Evolutionary conservation across 192 early-diverging fungal genomes (phyloP).

Genomic region (Coemansia sp.): DNA sequence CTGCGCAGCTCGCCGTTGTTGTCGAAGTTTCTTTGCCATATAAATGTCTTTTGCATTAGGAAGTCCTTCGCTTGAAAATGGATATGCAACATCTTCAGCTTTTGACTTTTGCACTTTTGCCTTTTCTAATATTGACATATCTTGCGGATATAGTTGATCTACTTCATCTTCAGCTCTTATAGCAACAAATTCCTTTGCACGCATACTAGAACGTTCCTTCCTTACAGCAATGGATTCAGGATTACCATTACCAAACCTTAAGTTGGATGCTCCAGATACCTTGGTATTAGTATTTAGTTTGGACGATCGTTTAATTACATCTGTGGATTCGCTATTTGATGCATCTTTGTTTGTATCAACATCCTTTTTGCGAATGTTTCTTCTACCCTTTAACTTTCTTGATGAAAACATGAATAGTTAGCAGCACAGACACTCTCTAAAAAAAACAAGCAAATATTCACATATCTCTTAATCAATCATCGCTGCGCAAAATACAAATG

Average conservation of each 20-base stretch:
- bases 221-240: background rate
- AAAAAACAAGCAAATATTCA: background rate
- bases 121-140: constrained; percentile 16
- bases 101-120: background rate
- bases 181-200: constrained; percentile 2
- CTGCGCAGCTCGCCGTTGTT: constrained; percentile 36
- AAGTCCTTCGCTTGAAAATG: constrained; percentile 37
- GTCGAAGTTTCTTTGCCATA: constrained; percentile 43
- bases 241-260: constrained; percentile 15
- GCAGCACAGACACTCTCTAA: constrained; percentile 2
- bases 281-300: constrained; percentile 6
- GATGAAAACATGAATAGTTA: constrained; percentile 32
- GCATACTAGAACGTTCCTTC: background rate
- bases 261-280: constrained; percentile 4
- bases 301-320: constrained; percentile 34
- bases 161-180: background rate
- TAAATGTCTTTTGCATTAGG: constrained; percentile 46
- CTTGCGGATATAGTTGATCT: constrained; percentile 14
- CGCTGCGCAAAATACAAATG: background rate
- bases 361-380: constrained; percentile 39
- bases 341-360: constrained; percentile 8
- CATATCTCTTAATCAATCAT: background rate
- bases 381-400: constrained; percentile 39
- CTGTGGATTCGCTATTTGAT: constrained; percentile 11
- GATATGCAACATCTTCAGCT: constrained; percentile 14